These are phyloP conservation scores for Pezicula neosporulosa DNA, from an alignment of 2,329 filamentous ascomycete species.

Conservation along the genomic window DNA sequence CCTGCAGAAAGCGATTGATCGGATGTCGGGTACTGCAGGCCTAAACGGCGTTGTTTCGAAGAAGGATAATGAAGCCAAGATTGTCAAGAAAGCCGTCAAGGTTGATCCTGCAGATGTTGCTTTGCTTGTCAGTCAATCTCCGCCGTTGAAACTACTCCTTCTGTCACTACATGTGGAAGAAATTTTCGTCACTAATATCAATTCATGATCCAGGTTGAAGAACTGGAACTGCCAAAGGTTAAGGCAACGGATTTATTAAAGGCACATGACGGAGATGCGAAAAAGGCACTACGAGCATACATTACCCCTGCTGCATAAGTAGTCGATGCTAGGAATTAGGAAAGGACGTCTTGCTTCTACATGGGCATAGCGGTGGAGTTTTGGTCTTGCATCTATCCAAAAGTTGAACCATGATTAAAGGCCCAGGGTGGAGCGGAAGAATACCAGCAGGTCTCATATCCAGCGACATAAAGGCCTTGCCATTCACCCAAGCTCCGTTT, in stretches of 20 bases:
- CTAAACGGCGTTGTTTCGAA: constrained; percentile 30
- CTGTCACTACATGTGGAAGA: neutral
- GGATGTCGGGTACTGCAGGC: constrained; percentile 40
- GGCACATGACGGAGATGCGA: constrained; percentile 65
- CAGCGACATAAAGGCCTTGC: neutral
- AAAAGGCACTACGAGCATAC: constrained; percentile 64
- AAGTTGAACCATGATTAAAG: neutral
- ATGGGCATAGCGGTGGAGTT: constrained; percentile 20
- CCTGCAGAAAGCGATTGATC: constrained; percentile 68
- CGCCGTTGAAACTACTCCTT: neutral
- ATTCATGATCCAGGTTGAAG: constrained; percentile 50
- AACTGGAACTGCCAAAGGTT: constrained; percentile 67
- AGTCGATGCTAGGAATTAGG: neutral
- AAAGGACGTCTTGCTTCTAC: constrained; percentile 1
- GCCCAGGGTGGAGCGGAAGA: neutral
- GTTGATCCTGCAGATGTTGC: constrained; percentile 69
- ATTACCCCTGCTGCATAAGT: constrained; percentile 28
- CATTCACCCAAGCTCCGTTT: too few relatives aligned
- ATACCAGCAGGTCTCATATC: neutral
- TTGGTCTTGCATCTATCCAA: neutral
- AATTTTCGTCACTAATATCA: constrained; percentile 9
- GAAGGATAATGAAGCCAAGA: constrained; percentile 46
- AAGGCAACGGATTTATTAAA: constrained; percentile 75
- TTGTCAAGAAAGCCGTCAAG: constrained; percentile 60
- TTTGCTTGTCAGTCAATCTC: constrained; percentile 53